Percentiles rank a stretch among this genome's conserved stretches.
Conservation (phyloP, 495 filamentous ascomycete genomes). For the Aspergillus panamensis region DNA sequence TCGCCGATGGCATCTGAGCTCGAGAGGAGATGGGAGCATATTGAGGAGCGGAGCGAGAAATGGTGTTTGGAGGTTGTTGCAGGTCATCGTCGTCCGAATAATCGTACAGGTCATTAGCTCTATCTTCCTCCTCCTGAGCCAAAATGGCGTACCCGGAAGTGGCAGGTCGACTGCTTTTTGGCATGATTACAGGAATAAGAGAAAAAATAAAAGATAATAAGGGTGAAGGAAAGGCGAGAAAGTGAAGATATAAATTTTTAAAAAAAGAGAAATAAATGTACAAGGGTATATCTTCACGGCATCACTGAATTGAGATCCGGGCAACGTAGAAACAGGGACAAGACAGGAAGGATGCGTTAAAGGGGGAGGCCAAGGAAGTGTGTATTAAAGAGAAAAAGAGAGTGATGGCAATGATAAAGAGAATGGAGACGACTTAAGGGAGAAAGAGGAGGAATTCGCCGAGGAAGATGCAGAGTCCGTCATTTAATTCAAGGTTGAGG, state of each 20-base stretch:
- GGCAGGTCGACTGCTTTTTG: constrained; percentile 56
- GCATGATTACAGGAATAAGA: constrained; percentile 34
- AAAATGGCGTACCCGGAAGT: constrained; percentile 91
- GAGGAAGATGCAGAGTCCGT: background rate
- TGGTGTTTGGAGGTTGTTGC: constrained; percentile 52
- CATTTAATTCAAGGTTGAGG: background rate
- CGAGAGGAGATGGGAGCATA: constrained; percentile 63
- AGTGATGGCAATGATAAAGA: background rate
- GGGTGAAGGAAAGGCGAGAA: constrained; percentile 18
- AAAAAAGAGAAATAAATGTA: constrained; percentile 13
- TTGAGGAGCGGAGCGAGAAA: constrained; percentile 59
- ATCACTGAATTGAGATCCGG: constrained; percentile 10
- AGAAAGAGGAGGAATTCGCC: background rate
- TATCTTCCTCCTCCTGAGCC: constrained; percentile 80
- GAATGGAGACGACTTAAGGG: background rate
- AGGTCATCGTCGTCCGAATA: constrained; percentile 68
- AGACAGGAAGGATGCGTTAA: background rate
- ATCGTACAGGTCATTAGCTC: constrained; percentile 52
- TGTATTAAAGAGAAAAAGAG: background rate
- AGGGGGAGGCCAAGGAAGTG: background rate
- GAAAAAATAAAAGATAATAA: constrained; percentile 16
- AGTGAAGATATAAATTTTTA: constrained; percentile 8
- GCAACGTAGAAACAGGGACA: background rate
- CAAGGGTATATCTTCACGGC: constrained; percentile 16
- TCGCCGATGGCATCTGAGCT: constrained; percentile 47